Conservation (phyloP, 1,284 basidiomycete genomes). For the Apiotrichum montevideense region DNA sequence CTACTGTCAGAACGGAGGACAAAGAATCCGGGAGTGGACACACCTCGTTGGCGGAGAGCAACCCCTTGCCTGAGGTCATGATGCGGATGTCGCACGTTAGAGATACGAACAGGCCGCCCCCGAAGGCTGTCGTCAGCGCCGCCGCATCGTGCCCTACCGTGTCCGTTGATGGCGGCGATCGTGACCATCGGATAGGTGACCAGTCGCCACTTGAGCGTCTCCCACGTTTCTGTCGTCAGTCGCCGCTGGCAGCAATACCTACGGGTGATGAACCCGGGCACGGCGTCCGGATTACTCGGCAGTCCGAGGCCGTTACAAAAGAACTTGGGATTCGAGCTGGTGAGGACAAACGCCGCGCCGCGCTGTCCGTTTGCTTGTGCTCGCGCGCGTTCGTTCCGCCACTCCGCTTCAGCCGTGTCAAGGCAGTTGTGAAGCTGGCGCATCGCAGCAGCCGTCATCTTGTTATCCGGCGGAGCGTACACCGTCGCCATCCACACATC, state of each 20-base stretch:
- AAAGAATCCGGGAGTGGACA: no score
- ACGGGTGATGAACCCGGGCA: slow-evolving; percentile 71
- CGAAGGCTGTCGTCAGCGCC: no score
- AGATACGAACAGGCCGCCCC: no score
- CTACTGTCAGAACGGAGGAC: no score
- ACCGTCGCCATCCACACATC: not conserved
- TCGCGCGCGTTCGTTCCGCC: not conserved
- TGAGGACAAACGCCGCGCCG: not conserved
- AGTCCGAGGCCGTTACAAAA: slow-evolving; percentile 37
- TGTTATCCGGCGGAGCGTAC: not conserved
- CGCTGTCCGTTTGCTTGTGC: not conserved
- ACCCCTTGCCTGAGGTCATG: no score
- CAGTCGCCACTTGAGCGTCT: not conserved
- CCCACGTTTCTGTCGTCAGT: no score
- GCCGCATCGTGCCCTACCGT: no score
- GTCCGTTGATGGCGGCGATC: no score
- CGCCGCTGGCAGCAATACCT: slow-evolving; percentile 25
- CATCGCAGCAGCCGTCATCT: not conserved
- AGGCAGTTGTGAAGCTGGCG: not conserved
- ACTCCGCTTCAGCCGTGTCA: not conserved
- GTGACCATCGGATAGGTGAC: no score
- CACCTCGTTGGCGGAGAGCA: no score
- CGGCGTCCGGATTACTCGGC: slow-evolving; percentile 35
- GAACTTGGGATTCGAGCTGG: not conserved
- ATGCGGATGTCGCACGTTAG: no score